Base-by-base conservation (phyloP, 805 yeast species). In the Lachancea meyersii region DNA sequence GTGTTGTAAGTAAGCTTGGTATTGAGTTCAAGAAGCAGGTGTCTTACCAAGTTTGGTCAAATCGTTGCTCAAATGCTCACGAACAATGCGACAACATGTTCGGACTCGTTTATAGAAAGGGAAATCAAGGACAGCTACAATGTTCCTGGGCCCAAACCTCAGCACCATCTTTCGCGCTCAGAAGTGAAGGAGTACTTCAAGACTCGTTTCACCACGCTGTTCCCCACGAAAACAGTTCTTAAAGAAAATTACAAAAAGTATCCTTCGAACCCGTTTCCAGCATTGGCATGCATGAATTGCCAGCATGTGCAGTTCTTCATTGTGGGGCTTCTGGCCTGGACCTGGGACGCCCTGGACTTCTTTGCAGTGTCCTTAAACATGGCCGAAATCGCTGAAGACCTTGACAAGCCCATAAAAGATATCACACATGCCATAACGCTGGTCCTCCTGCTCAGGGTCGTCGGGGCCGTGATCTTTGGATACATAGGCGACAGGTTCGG, bases 391-490 rank as follows among this genome's bases (percentile, higher is more conserved):
- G 82, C 86, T 18, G 52, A 59, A 30, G 57, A 73, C 3, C 69
- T 82, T 40, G 65, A 66, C 36, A 64, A 60, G 5, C 44, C 69
- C 1, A 69, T 73, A 22, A 66, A 69, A 17, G 74, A 72, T 35
- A 69, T 82, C 50, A 77, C 86, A 7, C 80, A 85, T 82, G 88
- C 86, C 33, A 75, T 82, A 49, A 80, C 86, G 7, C 65, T 80
- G 48, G 87, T 80, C 40, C 70, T 82, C 26, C 79, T 82, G 85
- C 66, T 81, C 45, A 70, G 89, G 45, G 75, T 85, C 3, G 77
- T 78, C 2, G 89, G 89, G 31, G 87, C 88, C 1, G 58, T 80
- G 11, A 64, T 76, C 20, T 80, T 82, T 54, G 89, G 88, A 34
- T 60, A 72, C 22, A 61, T 75, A 46, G 74, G 79, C 21, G 89